A percentile compares a stretch with the other conserved stretches of the same genome.
These are phyloP conservation scores for Bipolaris oryzae DNA, from an alignment of 2,329 filamentous ascomycete genomes.

Conservation along the genomic window DNA sequence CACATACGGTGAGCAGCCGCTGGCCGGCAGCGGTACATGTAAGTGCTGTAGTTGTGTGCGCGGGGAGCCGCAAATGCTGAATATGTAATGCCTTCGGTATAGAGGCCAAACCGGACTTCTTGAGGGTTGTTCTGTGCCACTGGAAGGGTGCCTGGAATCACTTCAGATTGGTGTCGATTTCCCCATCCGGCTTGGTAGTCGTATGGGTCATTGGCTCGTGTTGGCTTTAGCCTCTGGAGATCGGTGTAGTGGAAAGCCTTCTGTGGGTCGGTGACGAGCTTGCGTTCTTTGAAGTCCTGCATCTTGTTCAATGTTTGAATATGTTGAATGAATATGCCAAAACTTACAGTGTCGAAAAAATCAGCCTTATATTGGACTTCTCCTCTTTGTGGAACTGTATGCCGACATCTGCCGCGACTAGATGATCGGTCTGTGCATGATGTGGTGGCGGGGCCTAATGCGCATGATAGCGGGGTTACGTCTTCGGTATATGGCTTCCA, in stretches of 20 bases:
- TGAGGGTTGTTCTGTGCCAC: conserved; percentile 53
- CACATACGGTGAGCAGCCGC: conserved; percentile 51
- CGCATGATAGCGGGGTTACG: conserved; percentile 34
- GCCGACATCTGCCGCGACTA: conserved; percentile 40
- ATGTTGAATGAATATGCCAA: conserved; percentile 3
- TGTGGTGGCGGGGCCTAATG: conserved; percentile 42
- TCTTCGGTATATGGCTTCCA: conserved; percentile 22
- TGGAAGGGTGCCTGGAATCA: conserved; percentile 53
- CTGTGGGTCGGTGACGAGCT: conserved; percentile 45
- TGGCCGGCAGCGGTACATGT: conserved; percentile 54
- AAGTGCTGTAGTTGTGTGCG: conserved; percentile 52
- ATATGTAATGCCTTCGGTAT: conserved; percentile 55
- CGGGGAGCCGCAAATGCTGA: conserved; percentile 53
- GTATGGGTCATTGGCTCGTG: conserved; percentile 48
- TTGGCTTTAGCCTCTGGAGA: conserved; percentile 47
- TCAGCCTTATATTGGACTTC: conserved; percentile 39
- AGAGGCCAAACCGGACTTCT: conserved; percentile 52
- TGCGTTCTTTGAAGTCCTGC: conserved; percentile 43
- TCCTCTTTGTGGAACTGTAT: conserved; percentile 22
- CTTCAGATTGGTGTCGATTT: conserved; percentile 50
- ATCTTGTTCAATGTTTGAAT: conserved; percentile 23
- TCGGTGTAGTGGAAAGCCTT: conserved; percentile 49
- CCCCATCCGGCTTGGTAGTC: conserved; percentile 48
- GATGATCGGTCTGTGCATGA: conserved; percentile 37
- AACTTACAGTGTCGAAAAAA: conserved; percentile 14